phyloP scores from a whole-genome alignment of 805 yeast genomes.

The Starmera dryadoides region DNA sequence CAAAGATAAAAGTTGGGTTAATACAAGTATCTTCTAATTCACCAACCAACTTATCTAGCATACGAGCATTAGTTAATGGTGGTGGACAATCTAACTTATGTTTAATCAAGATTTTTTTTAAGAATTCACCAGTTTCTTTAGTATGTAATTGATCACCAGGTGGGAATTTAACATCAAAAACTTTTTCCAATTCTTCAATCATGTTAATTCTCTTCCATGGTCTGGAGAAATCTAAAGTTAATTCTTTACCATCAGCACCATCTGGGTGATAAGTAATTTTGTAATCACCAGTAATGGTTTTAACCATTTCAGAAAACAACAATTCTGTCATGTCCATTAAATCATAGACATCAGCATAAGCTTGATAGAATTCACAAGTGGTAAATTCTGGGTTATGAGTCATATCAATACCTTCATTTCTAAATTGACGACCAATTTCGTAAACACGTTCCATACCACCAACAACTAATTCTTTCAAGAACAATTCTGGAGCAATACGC shows the following conservation, averaged over 20 bases:
- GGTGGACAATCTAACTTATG: conserved; percentile 82
- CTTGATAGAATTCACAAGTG: conserved; percentile 97
- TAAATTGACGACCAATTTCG: conserved; percentile 97
- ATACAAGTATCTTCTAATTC: conserved; percentile 91
- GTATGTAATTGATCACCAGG: conserved; percentile 93
- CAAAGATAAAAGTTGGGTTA: conserved; percentile 96
- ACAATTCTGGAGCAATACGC: conserved; percentile 98
- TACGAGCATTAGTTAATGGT: conserved; percentile 94
- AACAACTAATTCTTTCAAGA: conserved; percentile 91
- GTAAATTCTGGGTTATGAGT: conserved; percentile 99
- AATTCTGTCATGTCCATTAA: conserved; percentile 89
- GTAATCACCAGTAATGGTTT: conserved; percentile 87
- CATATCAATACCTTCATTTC: conserved; percentile 98
- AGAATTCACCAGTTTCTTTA: conserved; percentile 85
- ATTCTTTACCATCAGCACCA: conserved; percentile 77
- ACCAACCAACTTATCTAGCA: conserved; percentile 97
- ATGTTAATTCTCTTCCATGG: conserved; percentile 99
- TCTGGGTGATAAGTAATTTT: conserved; percentile 86
- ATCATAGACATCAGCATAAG: conserved; percentile 95
- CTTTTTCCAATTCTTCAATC: conserved; percentile 92
- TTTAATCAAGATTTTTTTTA: conserved; percentile 70
- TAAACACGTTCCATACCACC: conserved; percentile 98
- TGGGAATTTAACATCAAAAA: conserved; percentile 84
- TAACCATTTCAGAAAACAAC: conserved; percentile 95
- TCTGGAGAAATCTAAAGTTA: conserved; percentile 80